Percentiles rank a stretch among this genome's conserved stretches.
phyloP scores from a whole-genome alignment of 2,329 filamentous ascomycete species.

The Domatiomyces globalis region DNA sequence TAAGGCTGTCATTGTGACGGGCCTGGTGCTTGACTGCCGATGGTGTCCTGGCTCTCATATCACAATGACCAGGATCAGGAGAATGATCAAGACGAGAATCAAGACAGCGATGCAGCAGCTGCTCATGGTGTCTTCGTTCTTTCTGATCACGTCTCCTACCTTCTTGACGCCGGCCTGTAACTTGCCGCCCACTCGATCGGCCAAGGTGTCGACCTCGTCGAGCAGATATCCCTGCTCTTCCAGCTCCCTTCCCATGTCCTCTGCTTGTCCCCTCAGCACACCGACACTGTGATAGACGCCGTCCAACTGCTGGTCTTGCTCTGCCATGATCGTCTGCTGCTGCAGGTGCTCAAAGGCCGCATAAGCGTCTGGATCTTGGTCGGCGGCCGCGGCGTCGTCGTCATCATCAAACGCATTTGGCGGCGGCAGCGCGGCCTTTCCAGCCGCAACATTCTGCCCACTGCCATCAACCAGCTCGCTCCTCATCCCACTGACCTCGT shows the following conservation, averaged over 20 bases:
- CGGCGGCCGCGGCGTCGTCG: slow-evolving; percentile 31
- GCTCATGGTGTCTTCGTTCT: slow-evolving; percentile 60
- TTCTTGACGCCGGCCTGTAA: slow-evolving; percentile 76
- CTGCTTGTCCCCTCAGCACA: slow-evolving; percentile 75
- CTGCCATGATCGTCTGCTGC: slow-evolving; percentile 80
- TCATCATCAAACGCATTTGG: slow-evolving; percentile 21
- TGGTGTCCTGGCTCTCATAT: slow-evolving; percentile 31
- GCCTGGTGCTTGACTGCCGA: not conserved
- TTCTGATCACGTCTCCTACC: slow-evolving; percentile 67
- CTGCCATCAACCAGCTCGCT: slow-evolving; percentile 49
- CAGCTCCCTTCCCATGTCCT: slow-evolving; percentile 89
- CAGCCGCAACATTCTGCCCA: slow-evolving; percentile 23
- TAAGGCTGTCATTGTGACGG: not conserved
- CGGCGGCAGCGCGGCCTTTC: slow-evolving; percentile 33
- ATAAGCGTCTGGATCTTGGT: slow-evolving; percentile 48
- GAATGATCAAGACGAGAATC: slow-evolving; percentile 42
- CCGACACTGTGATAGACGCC: slow-evolving; percentile 88
- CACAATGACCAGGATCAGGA: slow-evolving; percentile 65
- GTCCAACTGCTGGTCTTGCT: slow-evolving; percentile 87
- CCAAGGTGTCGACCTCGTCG: slow-evolving; percentile 67
- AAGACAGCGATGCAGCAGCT: slow-evolving; percentile 14
- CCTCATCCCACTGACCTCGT: slow-evolving; percentile 79
- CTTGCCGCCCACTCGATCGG: slow-evolving; percentile 75
- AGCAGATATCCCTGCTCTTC: slow-evolving; percentile 90
- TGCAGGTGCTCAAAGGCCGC: slow-evolving; percentile 80